Evolutionary conservation across 306 rosid genomes (phyloP), one percentile per base, ranked within the genome.

Genomic region (Echinosophora koreensis): DNA sequence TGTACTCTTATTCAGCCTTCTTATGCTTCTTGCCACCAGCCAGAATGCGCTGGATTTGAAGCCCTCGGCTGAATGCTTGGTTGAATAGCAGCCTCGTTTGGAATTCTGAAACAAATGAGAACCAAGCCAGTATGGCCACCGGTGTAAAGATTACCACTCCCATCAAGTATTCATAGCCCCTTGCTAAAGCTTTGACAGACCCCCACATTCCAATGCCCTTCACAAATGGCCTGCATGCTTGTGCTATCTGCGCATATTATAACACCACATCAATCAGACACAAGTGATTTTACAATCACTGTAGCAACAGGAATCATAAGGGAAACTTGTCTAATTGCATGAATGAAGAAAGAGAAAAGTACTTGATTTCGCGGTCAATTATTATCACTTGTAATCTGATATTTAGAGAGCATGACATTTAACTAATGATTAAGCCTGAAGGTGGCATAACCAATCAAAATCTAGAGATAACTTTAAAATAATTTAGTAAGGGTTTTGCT

Each of bases 1-100:
- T 28, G 22, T 54, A 14, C 67, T 41, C 64, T 39, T 50, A 35
- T 18, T 61, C 11, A 27, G 27, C 35, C 60, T 69, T 83, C 88
- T 90, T 95, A 46, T 92, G 54, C 85, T 95, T 95, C 90, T 92
- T 95, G 72, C 99, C 99, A 61, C 99, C 99, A 17, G 97, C 78
- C 66, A 95, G 84, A 83, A 95, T 92, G 32, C 97, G 92, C 76
- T 92, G 97, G 77, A 95, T 95, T 82, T 95, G 97, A 77, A 95
- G 99, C 50, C 99, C 97, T 79, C 97, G 70, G 81, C 99, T 95
- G 88, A 95, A 95, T 17, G 99, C 99, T 86, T 95, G 99, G 87
- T 95, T 95, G 91, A 88, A 95, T 8, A 95, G 88, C 42, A 95
- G 88, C 87, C 99, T 83, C 35, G 97, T 91, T 79, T 95, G 97